These are phyloP conservation scores for Sclerotinia sclerotiorum DNA, from an alignment of 2,329 filamentous ascomycete species.

Conservation along the genomic window DNA sequence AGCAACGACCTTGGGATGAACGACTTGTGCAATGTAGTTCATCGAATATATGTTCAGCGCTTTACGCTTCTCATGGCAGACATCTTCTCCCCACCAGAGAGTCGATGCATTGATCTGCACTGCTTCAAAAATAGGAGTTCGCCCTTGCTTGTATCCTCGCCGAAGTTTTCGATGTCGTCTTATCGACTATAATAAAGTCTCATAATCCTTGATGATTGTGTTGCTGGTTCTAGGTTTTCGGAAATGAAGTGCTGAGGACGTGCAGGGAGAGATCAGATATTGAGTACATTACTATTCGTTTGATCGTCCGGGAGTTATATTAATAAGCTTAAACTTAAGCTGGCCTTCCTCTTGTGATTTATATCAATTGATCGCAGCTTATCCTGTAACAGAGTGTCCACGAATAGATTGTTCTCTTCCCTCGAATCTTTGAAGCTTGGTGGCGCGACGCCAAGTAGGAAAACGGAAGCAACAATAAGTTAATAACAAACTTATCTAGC, in stretches of 20 bases:
- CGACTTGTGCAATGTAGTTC: background rate
- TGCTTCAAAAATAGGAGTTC: background rate
- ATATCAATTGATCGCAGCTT: background rate
- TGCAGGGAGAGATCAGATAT: slow-evolving; percentile 3
- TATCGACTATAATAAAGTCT: background rate
- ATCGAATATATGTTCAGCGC: background rate
- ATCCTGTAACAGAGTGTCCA: background rate
- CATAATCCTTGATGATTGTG: slow-evolving; percentile 9
- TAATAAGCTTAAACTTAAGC: slow-evolving; percentile 11
- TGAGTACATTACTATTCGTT: slow-evolving; percentile 13
- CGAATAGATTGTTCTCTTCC: background rate
- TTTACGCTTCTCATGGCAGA: background rate
- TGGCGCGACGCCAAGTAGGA: background rate
- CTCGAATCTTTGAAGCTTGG: background rate
- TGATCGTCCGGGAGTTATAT: slow-evolving; percentile 13
- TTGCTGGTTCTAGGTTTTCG: background rate
- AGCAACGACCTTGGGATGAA: background rate
- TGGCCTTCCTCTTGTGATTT: background rate
- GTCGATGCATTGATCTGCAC: slow-evolving; percentile 12
- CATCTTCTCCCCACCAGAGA: background rate
- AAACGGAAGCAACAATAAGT: background rate
- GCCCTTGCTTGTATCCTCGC: slow-evolving; percentile 14
- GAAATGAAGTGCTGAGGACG: slow-evolving; percentile 18
- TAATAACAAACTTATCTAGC: background rate
- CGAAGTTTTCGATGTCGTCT: background rate